Conservation (phyloP, 2,329 filamentous ascomycete species). For the Colletotrichum falcatum region DNA sequence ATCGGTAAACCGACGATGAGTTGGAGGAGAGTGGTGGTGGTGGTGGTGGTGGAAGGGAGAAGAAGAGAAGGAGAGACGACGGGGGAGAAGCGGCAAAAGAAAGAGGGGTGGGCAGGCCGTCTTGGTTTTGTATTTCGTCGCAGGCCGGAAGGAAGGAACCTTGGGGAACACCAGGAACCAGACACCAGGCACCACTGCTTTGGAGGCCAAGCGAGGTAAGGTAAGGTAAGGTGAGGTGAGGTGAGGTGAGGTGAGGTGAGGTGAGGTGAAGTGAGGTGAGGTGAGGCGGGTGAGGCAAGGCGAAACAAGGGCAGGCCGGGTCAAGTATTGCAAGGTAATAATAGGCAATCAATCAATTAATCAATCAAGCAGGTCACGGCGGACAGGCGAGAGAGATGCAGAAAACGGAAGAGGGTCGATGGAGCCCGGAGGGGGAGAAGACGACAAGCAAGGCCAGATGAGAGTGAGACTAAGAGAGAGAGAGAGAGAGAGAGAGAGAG, state of each 20-base stretch:
- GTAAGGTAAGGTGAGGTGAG: conserved; percentile 3
- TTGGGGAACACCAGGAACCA: conserved; percentile 22
- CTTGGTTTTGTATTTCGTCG: conserved; percentile 42
- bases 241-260: conserved; percentile 4
- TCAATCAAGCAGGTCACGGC: neutral
- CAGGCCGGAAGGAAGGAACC: conserved; percentile 35
- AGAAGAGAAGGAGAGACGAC: conserved; percentile 1
- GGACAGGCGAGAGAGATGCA: neutral
- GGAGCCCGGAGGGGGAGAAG: neutral
- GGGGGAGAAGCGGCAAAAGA: conserved; percentile 12
- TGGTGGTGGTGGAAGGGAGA: neutral
- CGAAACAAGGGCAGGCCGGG: conserved; percentile 12
- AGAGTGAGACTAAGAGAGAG: conserved; percentile 9
- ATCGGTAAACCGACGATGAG: conserved; percentile 27
- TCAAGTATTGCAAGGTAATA: neutral
- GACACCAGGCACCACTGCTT: conserved; percentile 5
- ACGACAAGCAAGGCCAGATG: neutral
- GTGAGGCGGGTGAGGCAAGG: no score
- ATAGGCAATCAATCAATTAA: no score
- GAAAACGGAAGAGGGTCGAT: neutral
- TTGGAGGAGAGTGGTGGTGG: neutral
- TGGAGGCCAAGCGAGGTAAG: conserved; percentile 1
- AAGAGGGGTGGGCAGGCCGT: conserved; percentile 32
- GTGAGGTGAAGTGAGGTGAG: neutral
- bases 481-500: neutral